phyloP scores from a whole-genome alignment of 306 rosid genomes.

The Datisca glomerata region DNA sequence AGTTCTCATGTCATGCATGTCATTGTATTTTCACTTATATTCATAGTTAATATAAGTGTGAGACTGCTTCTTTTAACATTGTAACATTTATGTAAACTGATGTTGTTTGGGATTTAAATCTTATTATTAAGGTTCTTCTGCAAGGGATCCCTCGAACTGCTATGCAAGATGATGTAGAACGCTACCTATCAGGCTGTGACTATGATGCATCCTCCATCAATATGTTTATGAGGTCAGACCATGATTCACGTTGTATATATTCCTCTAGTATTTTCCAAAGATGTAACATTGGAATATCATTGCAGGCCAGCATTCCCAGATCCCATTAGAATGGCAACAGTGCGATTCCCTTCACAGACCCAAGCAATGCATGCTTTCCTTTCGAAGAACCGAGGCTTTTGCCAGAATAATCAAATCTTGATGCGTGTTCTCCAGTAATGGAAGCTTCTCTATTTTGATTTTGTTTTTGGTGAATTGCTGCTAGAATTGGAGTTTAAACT shows the following conservation, averaged over 20 bases:
- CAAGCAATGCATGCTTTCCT: slow-evolving; percentile 66
- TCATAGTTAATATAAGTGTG: neutral
- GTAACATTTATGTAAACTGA: neutral
- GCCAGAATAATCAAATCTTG: slow-evolving; percentile 40
- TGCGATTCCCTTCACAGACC: slow-evolving; percentile 33
- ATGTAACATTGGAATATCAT: slow-evolving; percentile 1
- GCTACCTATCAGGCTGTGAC: slow-evolving; percentile 44
- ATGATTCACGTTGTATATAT: slow-evolving; percentile 1
- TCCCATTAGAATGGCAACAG: slow-evolving; percentile 33
- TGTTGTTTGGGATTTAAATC: slow-evolving; percentile 12
- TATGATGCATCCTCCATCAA: slow-evolving; percentile 36
- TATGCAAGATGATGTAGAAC: slow-evolving; percentile 28
- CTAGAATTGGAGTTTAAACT: too few species aligned
- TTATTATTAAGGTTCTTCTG: slow-evolving; percentile 53
- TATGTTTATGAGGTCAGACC: slow-evolving; percentile 48
- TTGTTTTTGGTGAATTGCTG: too few species aligned
- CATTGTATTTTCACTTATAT: too few species aligned
- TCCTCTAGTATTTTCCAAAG: slow-evolving; percentile 10
- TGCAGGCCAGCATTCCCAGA: slow-evolving; percentile 34
- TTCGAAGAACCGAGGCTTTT: slow-evolving; percentile 45
- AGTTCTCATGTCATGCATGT: neutral
- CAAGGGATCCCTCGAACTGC: slow-evolving; percentile 45
- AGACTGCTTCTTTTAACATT: neutral
- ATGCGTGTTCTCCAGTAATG: slow-evolving; percentile 61
- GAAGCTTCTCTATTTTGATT: too few species aligned